Conservation (phyloP, 2,329 filamentous ascomycete genomes). For the Penicillium sp. region DNA sequence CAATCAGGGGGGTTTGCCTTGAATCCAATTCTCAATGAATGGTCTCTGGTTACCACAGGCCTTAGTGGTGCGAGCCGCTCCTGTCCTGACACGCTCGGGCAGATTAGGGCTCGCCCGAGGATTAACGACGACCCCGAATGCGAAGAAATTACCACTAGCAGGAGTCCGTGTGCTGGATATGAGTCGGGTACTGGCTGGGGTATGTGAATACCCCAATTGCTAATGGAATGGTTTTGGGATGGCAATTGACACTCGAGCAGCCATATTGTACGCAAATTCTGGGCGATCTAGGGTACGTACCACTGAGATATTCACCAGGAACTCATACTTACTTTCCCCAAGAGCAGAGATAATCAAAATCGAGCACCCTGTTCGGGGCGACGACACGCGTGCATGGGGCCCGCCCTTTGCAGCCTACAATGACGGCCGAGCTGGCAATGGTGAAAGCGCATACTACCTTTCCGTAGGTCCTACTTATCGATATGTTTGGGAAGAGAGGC, state of each 20-base stretch:
- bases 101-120: not conserved
- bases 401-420: constrained; percentile 84
- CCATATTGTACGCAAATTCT: constrained; percentile 96
- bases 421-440: constrained; percentile 57
- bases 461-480: constrained; percentile 53
- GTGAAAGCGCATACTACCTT: constrained; percentile 91
- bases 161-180: constrained; percentile 88
- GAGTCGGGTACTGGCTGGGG: constrained; percentile 89
- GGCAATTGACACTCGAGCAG: constrained; percentile 44
- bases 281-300: constrained; percentile 61
- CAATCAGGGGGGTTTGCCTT: not conserved
- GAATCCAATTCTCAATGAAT: not conserved
- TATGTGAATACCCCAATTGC: constrained; percentile 47
- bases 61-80: not conserved
- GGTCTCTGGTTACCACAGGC: not conserved
- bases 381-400: constrained; percentile 95
- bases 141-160: constrained; percentile 61
- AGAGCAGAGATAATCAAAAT: constrained; percentile 97
- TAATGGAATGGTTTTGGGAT: not conserved
- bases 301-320: not conserved
- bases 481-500: not conserved
- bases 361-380: constrained; percentile 84
- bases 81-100: not conserved
- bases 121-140: not conserved
- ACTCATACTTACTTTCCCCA: not conserved